Base-by-base conservation (phyloP, 192 early-diverging fungal genomes). In the Linnemannia exigua region DNA sequence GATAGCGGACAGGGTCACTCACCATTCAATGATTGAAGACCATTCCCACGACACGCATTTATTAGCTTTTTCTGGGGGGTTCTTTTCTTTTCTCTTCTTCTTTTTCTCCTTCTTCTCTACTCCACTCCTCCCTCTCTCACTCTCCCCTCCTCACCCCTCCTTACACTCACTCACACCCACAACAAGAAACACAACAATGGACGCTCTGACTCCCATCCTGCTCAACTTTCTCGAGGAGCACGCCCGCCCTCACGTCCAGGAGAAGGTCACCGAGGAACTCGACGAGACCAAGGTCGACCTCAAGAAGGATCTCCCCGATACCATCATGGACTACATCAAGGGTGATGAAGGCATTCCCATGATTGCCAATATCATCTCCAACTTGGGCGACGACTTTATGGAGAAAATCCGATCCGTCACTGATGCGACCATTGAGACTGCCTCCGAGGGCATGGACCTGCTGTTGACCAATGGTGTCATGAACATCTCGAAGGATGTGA, bases 381-480 rank as follows among this genome's bases (percentile, higher is more conserved):
- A 41, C 36, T 54, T 86, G 69, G 84, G 79, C 20, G 79, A 86
- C 36, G 75, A 86, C 31, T 71, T 86, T 66, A 47, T 86, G 16
- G 84, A 86, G 12, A 68, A 51, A 14, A 36, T 86, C 69, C 69
- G 66, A 25, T 1, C 0, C 1, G 58, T 86, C 47, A 86, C 84
- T 4, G 70, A 86, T 2, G 2, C 46, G 16, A 80, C 84, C 20
- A 51, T 86, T 70, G 84, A 86, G 33, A 74, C 70, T 14, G 84
- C 84, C 46, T 79, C 84, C 6, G 84, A 86, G 54, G 84, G 84
- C 25, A 86, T 86, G 84, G 84, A 86, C 41, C 70, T 80, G 46
- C 63, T 86, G 72, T 44, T 86, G 35, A 86, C 84, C 58, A 72
- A 86, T 47, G 84, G 84, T n/a, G 79, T 86, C 69, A 86, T 86